Conservation (phyloP, 2,329 filamentous ascomycete species). For the Bipolaris cookei region DNA sequence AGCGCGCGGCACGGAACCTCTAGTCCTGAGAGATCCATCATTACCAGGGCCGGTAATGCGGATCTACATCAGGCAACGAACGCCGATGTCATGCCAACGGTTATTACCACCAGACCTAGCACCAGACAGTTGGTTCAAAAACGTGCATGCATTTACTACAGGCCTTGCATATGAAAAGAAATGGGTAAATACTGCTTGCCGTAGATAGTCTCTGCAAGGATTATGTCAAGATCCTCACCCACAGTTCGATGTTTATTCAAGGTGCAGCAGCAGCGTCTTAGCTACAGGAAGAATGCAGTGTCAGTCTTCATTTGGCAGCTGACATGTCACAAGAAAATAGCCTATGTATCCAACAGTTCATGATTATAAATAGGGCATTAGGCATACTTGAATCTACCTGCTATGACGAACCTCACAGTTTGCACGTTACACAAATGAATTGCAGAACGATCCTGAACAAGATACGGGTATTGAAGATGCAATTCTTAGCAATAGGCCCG, state of each 20-base stretch:
- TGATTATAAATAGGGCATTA: background rate
- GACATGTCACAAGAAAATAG: background rate
- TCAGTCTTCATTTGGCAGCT: background rate
- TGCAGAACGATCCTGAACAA: background rate
- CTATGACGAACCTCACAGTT: background rate
- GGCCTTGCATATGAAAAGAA: background rate
- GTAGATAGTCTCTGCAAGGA: background rate
- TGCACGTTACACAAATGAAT: background rate
- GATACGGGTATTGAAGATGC: background rate
- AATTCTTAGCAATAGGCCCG: background rate
- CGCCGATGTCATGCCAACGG: background rate
- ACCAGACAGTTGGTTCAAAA: background rate
- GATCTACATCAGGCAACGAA: background rate
- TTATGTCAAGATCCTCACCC: background rate
- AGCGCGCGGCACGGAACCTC: conserved; percentile 10
- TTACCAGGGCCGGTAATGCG: background rate
- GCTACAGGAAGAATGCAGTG: background rate
- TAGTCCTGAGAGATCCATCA: background rate
- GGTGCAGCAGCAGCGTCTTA: background rate
- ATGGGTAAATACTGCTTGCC: background rate
- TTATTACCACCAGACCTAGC: background rate
- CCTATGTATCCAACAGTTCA: background rate
- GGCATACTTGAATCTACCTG: background rate
- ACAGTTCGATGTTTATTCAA: background rate
- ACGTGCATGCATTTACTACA: background rate